Evolutionary conservation across 495 filamentous ascomycete species (phyloP).

Genomic region (Massariosphaeria phaeospora): DNA sequence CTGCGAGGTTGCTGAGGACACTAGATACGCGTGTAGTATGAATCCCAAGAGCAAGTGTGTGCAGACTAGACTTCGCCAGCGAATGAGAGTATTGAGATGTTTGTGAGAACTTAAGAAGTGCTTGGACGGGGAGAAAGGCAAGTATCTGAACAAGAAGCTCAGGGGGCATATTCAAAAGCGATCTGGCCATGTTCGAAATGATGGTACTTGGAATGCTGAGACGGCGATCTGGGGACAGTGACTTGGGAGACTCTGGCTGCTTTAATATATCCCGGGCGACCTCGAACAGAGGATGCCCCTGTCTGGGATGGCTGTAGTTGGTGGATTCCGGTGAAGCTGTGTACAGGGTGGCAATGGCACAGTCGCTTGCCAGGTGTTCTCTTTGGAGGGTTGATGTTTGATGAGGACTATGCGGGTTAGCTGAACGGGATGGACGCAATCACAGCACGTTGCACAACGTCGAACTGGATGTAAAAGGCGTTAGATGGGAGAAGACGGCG

Average conservation of each 20-base stretch:
- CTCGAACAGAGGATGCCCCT: background rate
- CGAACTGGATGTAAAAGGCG: no score
- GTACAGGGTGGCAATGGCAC: background rate
- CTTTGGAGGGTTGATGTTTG: background rate
- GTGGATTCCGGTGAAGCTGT: slow-evolving; percentile 2
- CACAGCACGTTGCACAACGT: background rate
- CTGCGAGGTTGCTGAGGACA: slow-evolving; percentile 19
- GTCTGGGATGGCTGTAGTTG: no score
- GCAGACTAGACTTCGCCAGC: slow-evolving; percentile 26
- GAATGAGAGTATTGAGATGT: slow-evolving; percentile 22
- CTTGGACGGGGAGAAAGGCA: slow-evolving; percentile 26
- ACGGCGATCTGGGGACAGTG: background rate
- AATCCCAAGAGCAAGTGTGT: slow-evolving; percentile 34
- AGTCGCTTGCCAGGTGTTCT: background rate
- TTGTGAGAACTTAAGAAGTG: slow-evolving; percentile 28
- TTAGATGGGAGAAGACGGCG: background rate
- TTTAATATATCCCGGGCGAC: background rate
- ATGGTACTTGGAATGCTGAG: no score
- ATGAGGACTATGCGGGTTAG: background rate
- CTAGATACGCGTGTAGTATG: slow-evolving; percentile 18
- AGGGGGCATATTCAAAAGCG: slow-evolving; percentile 22
- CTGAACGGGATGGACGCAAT: background rate
- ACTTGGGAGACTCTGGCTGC: background rate
- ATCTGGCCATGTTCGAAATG: slow-evolving; percentile 16
- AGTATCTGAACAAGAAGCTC: slow-evolving; percentile 33